A percentile compares a stretch with the other conserved stretches of the same genome.
These are phyloP conservation scores for Diospyros lotus DNA, from an alignment of 148 eudicot species.

Conservation along the genomic window DNA sequence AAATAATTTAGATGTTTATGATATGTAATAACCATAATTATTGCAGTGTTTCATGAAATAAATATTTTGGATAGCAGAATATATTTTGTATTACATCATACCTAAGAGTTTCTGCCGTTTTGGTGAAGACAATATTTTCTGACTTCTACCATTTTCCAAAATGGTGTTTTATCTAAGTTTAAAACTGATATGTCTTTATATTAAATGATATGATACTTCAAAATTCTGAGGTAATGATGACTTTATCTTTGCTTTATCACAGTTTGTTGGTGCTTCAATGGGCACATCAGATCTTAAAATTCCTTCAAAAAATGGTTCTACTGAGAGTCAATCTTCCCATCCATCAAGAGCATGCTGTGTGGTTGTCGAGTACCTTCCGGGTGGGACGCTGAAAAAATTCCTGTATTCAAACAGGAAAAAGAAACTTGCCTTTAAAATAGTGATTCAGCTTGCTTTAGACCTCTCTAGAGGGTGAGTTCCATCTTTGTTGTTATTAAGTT, in stretches of 20 bases:
- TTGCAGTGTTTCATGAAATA: neutral
- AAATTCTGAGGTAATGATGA: neutral
- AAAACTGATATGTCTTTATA: neutral
- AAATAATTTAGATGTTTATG: neutral
- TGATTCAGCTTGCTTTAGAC: slow-evolving; percentile 73
- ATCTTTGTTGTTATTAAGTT: neutral
- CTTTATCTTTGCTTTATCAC: slow-evolving; percentile 12
- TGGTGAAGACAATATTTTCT: neutral
- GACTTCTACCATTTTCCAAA: neutral
- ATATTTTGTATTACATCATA: neutral
- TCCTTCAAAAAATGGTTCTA: slow-evolving; percentile 44
- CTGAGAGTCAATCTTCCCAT: slow-evolving; percentile 23
- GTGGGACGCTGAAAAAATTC: slow-evolving; percentile 70
- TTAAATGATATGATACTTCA: neutral
- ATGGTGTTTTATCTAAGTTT: neutral
- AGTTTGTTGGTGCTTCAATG: slow-evolving; percentile 95
- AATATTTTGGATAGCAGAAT: neutral
- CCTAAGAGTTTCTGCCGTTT: neutral
- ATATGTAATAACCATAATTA: neutral
- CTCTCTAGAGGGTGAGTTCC: slow-evolving; percentile 74
- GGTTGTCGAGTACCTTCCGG: slow-evolving; percentile 69
- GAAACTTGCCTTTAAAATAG: slow-evolving; percentile 72
- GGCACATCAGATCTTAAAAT: slow-evolving; percentile 82
- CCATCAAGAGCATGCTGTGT: slow-evolving; percentile 82
- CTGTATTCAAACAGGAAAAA: slow-evolving; percentile 54